Evolutionary conservation across 2,329 filamentous ascomycete species (phyloP), one percentile per base, ranked within the genome.

Genomic region (Ophiostoma novo-ulmi): DNA sequence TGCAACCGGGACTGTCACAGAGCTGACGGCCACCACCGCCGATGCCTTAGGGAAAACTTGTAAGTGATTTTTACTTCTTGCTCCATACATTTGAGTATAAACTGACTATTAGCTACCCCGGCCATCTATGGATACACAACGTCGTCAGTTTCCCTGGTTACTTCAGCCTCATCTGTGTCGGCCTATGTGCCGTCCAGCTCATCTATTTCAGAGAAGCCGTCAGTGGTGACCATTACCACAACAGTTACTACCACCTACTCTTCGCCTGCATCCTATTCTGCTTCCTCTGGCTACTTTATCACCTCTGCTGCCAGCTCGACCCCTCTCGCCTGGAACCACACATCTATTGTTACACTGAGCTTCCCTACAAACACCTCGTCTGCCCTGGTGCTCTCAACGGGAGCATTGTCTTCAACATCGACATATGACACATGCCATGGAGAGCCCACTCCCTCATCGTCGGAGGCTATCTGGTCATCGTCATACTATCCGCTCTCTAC

Each of bases 161-260:
- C 36, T n/a, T 39, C 63, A 36, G 36, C 35, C 36, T 65, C 61
- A 17, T 64, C 61, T 5, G 61, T 64, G 61, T 63, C 58, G 22
- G 35, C 31, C 17, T 38, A n/a, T 6, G 20, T 39, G 35, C 35
- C 35, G 52, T 58, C 52, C 52, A 26, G 52, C 7, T 39, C 63
- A n/a, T 13, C n/a, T 11, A 36, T 1, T 20, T 39, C 63, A n/a
- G 35, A 39, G 61, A 20, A 17, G 65, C 39, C 65, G 38, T 31
- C 22, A 5, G n/a, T 67, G n/a, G 65, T 67, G 38, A 67, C 65
- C 11, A 13, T 67, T 2, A 67, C 65, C 38, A 67, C 65, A 22
- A 67, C 65, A 1, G 36, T 65, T 3, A 65, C 63, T 41, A 36
- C 63, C 10, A 65, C 20, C 20, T 39, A 39, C 35, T 65, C 63